These are phyloP conservation scores for Arachis monticola DNA, from an alignment of 331 rosid genomes.

Conservation along the genomic window DNA sequence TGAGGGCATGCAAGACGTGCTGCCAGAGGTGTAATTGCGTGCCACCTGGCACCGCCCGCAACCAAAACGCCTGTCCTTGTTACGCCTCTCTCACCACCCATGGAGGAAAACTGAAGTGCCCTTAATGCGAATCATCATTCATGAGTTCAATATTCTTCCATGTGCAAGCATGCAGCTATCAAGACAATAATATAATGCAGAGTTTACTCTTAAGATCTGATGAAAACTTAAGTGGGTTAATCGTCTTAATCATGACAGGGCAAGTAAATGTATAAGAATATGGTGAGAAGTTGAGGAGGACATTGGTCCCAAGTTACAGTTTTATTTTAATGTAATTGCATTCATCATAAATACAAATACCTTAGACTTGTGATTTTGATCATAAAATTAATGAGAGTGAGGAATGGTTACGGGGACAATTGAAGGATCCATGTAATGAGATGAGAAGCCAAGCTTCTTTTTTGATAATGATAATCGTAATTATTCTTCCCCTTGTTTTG, in stretches of 20 bases:
- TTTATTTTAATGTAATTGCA: too few relatives aligned
- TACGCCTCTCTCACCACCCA: conserved; percentile 44
- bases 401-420: not conserved
- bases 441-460: conserved; percentile 46
- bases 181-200: too few relatives aligned
- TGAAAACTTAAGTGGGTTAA: too few relatives aligned
- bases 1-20: conserved; percentile 48
- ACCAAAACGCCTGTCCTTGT: conserved; percentile 44
- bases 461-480: conserved; percentile 42
- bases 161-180: too few relatives aligned
- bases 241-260: too few relatives aligned
- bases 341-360: too few relatives aligned
- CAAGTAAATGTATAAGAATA: too few relatives aligned
- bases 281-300: too few relatives aligned
- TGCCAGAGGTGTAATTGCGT: conserved; percentile 50
- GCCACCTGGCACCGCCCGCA: conserved; percentile 51
- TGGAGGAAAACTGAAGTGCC: conserved; percentile 50
- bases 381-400: not conserved
- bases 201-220: too few relatives aligned
- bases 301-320: too few relatives aligned
- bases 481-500: conserved; percentile 34
- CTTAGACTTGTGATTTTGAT: too few relatives aligned
- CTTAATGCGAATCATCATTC: not conserved
- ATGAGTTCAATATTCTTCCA: too few relatives aligned
- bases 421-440: conserved; percentile 58